Conservation (phyloP, 2,329 filamentous ascomycete species). For the Xylaria sp. region DNA sequence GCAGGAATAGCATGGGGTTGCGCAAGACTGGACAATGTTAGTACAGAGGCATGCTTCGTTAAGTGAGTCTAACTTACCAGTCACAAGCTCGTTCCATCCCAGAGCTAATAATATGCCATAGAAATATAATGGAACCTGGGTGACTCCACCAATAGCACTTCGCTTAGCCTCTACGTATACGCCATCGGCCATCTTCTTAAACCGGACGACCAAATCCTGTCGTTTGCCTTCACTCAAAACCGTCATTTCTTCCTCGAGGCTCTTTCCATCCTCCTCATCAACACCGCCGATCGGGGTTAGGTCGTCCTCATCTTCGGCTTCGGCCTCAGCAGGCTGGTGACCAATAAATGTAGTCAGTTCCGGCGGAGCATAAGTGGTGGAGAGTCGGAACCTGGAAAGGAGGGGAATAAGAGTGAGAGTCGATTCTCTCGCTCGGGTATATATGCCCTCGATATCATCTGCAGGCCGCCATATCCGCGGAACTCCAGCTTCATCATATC, state of each 20-base stretch:
- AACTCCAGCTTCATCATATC: conserved; percentile 94
- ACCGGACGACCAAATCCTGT: conserved; percentile 89
- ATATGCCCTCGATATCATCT: conserved; percentile 96
- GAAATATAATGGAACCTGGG: conserved; percentile 94
- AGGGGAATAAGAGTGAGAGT: conserved; percentile 92
- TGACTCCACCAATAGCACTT: conserved; percentile 93
- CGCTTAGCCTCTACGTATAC: conserved; percentile 98
- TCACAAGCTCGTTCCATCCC: conserved; percentile 98
- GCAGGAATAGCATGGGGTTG: conserved; percentile 91
- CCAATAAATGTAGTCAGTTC: conserved; percentile 89
- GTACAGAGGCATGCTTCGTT: conserved; percentile 18
- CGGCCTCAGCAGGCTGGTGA: conserved; percentile 75
- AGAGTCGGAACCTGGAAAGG: conserved; percentile 83
- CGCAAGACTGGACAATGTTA: conserved; percentile 74
- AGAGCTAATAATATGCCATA: conserved; percentile 88
- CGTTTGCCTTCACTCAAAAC: conserved; percentile 90
- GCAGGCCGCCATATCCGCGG: conserved; percentile 96
- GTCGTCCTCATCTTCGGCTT: conserved; percentile 89
- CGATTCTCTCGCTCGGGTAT: conserved; percentile 90
- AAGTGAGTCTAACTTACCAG: conserved; percentile 70
- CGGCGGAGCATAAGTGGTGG: conserved; percentile 77
- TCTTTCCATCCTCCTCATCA: conserved; percentile 94
- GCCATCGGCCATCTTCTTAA: conserved; percentile 98
- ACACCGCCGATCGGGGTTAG: conserved; percentile 88
- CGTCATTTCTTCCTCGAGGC: conserved; percentile 94